phyloP scores from a whole-genome alignment of 345 rosid species.

The Toxicodendron radicans region DNA sequence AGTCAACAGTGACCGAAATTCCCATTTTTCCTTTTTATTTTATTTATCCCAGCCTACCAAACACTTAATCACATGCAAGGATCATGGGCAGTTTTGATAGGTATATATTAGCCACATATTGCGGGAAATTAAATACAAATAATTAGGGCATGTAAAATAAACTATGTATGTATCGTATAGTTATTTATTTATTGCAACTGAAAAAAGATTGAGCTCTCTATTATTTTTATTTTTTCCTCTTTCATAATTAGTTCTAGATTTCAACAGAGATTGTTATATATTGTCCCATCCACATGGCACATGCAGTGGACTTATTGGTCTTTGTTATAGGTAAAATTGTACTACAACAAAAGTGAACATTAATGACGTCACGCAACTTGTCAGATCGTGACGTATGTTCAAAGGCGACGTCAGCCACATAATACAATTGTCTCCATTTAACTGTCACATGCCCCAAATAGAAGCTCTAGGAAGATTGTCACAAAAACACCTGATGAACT shows the following conservation, averaged over 20 bases:
- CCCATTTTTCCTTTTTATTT: conserved; percentile 22
- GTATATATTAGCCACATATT: conserved; percentile 50
- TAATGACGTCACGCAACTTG: too few relatives aligned
- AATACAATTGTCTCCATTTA: too few relatives aligned
- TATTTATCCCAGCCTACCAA: conserved; percentile 18
- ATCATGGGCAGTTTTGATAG: conserved; percentile 63
- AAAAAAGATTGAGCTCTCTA: not conserved
- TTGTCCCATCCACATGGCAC: conserved; percentile 20
- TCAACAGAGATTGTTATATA: not conserved
- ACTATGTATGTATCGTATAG: too few relatives aligned
- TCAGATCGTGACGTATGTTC: too few relatives aligned
- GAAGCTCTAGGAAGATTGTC: too few relatives aligned
- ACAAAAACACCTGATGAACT: too few relatives aligned
- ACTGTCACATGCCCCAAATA: too few relatives aligned
- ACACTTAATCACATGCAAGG: conserved; percentile 56
- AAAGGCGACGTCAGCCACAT: too few relatives aligned
- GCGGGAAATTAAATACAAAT: conserved; percentile 27
- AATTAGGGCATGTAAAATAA: not conserved
- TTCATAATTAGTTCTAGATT: too few relatives aligned
- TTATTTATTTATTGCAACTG: not conserved
- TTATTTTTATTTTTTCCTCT: too few relatives aligned
- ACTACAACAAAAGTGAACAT: too few relatives aligned
- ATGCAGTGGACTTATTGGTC: conserved; percentile 6
- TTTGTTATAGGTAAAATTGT: too few relatives aligned
- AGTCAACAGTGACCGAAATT: conserved; percentile 36